Evolutionary conservation across 768 basidiomycete genomes (phyloP).

Genomic region (Filobasidium floriforme): DNA sequence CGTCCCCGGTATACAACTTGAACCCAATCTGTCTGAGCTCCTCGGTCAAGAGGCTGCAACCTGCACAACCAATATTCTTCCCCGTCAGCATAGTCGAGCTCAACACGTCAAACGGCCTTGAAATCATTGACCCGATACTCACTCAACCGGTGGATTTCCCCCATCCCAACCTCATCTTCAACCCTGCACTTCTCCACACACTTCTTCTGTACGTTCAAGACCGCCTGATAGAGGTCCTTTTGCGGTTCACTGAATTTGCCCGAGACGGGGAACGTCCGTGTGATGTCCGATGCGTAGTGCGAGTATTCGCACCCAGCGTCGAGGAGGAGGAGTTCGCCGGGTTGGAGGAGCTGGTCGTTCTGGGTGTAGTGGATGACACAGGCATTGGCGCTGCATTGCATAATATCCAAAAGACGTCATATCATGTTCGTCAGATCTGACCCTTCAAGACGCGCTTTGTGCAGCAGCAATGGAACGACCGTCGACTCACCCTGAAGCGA

Average conservation of each 20-base stretch:
- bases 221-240: constrained; percentile 64
- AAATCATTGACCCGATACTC: constrained; percentile 21
- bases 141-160: constrained; percentile 67
- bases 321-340: constrained; percentile 66
- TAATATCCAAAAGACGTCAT: constrained; percentile 7
- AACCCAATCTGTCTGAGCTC: constrained; percentile 77
- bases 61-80: constrained; percentile 17
- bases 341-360: constrained; percentile 68
- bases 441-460: too few relatives aligned
- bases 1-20: constrained; percentile 55
- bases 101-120: too few relatives aligned
- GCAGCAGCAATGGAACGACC: too few relatives aligned
- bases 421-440: too few relatives aligned
- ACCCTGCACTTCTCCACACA: constrained; percentile 46
- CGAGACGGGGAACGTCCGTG: constrained; percentile 69
- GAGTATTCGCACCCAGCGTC: constrained; percentile 89
- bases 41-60: constrained; percentile 57
- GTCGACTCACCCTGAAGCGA: constrained; percentile 70
- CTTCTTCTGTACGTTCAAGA: constrained; percentile 46
- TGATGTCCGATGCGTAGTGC: constrained; percentile 92
- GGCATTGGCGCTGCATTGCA: constrained; percentile 61
- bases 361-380: constrained; percentile 90
- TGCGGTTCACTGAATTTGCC: constrained; percentile 74
- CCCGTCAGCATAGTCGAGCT: background rate
- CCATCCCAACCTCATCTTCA: constrained; percentile 54